phyloP scores from a whole-genome alignment of 2,329 filamentous ascomycete species.

The Talaromyces sp. region DNA sequence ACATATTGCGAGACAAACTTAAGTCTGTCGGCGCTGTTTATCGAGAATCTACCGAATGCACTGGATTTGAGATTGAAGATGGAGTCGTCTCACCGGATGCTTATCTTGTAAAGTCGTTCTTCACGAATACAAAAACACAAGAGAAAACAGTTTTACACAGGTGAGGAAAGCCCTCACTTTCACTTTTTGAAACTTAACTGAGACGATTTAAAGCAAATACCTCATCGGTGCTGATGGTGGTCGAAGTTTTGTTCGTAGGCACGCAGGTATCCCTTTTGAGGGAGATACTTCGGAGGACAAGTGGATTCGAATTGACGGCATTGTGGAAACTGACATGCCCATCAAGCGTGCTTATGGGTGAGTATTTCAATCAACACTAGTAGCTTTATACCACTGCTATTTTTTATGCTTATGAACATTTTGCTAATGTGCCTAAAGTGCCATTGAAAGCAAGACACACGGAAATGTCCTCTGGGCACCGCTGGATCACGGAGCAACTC shows the following conservation, averaged over 20 bases:
- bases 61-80: not conserved
- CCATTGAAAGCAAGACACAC: conserved; percentile 24
- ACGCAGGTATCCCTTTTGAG: conserved; percentile 40
- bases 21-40: conserved; percentile 16
- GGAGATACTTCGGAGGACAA: conserved; percentile 37
- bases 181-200: not conserved
- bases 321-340: conserved; percentile 32
- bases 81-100: not conserved
- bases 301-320: conserved; percentile 27
- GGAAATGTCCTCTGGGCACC: conserved; percentile 36
- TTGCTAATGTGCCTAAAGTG: not conserved
- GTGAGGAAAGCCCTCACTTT: not conserved
- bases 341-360: conserved; percentile 24
- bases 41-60: not conserved
- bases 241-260: conserved; percentile 46
- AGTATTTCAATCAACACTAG: not conserved
- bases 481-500: conserved; percentile 25
- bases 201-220: conserved; percentile 13
- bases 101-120: conserved; percentile 3
- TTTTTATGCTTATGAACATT: not conserved
- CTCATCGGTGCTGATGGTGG: conserved; percentile 53
- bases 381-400: not conserved
- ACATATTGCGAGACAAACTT: conserved; percentile 50
- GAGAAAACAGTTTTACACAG: not conserved
- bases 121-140: not conserved